Evolutionary conservation across 768 basidiomycete genomes (phyloP).

Genomic region (Hygrophorus pudorinus): DNA sequence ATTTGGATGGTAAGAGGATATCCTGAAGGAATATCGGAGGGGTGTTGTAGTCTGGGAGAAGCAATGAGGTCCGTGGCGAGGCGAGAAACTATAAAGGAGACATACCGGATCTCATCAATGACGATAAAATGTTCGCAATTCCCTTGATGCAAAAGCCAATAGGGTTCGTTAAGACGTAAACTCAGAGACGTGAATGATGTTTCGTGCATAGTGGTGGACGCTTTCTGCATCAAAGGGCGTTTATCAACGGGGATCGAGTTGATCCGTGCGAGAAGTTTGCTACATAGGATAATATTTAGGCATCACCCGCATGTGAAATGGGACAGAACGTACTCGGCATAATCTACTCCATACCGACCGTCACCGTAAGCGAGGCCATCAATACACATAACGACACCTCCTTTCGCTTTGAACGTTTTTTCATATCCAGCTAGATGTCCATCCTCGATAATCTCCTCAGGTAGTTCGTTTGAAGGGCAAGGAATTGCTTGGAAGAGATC

Average conservation of each 20-base stretch:
- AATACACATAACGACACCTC: constrained; percentile 47
- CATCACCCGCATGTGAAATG: background rate
- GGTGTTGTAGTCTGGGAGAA: constrained; percentile 42
- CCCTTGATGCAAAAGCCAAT: constrained; percentile 74
- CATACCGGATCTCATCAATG: constrained; percentile 63
- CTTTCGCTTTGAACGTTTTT: background rate
- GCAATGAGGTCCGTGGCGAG: background rate
- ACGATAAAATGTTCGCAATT: constrained; percentile 77
- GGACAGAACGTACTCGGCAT: constrained; percentile 34
- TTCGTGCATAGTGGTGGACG: constrained; percentile 32
- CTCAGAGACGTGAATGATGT: constrained; percentile 43
- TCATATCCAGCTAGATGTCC: constrained; percentile 25
- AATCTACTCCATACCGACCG: constrained; percentile 36
- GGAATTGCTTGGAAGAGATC: constrained; percentile 52
- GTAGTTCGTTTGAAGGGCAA: constrained; percentile 50
- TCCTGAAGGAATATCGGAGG: constrained; percentile 41
- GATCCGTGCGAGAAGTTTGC: constrained; percentile 36
- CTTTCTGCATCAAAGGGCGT: constrained; percentile 24
- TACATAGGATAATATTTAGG: constrained; percentile 16
- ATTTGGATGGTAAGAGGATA: constrained; percentile 65
- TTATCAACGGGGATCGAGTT: constrained; percentile 23
- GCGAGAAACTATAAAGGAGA: background rate
- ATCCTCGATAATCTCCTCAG: constrained; percentile 27
- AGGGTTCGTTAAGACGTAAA: constrained; percentile 63
- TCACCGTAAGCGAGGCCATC: constrained; percentile 54